A percentile compares a stretch with the other conserved stretches of the same genome.
phyloP scores from a whole-genome alignment of 352 stramenopile species.

The Pythium volutum region DNA sequence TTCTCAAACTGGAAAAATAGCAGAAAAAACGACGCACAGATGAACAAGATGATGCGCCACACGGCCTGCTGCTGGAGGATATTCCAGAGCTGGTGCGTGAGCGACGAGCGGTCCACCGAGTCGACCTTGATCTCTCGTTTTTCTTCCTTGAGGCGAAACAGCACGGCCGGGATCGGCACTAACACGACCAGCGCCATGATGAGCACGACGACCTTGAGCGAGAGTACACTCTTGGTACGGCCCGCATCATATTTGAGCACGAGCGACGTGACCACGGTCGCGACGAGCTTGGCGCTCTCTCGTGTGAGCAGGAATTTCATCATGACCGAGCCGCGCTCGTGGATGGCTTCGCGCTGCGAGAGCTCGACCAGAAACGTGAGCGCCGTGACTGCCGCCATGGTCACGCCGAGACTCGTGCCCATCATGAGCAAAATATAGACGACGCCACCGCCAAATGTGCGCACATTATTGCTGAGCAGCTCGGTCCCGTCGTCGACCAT shows the following conservation, averaged over 20 bases:
- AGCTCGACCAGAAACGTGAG: constrained; percentile 72
- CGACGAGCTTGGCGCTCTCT: constrained; percentile 38
- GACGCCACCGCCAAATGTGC: constrained; percentile 49
- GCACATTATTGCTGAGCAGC: constrained; percentile 37
- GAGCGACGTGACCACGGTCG: constrained; percentile 26
- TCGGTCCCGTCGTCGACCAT: constrained; percentile 49
- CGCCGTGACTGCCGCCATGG: constrained; percentile 49
- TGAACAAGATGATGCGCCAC: constrained; percentile 72
- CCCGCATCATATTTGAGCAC: constrained; percentile 38
- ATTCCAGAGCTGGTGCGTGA: constrained; percentile 62
- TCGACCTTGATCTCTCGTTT: constrained; percentile 74
- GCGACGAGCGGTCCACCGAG: constrained; percentile 51
- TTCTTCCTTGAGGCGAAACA: constrained; percentile 68
- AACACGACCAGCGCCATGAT: constrained; percentile 66
- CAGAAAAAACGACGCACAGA: constrained; percentile 57
- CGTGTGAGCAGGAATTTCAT: constrained; percentile 69
- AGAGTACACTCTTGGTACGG: constrained; percentile 38
- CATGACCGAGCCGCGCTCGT: constrained; percentile 59
- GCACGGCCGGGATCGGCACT: constrained; percentile 57
- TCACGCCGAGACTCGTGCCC: constrained; percentile 58
- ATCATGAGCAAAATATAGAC: constrained; percentile 79
- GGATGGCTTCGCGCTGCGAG: constrained; percentile 73
- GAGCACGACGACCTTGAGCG: constrained; percentile 68
- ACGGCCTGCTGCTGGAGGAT: constrained; percentile 75
- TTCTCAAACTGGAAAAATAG: constrained; percentile 68